Percentiles rank a stretch among this genome's conserved stretches.
Conservation (phyloP, 2,329 filamentous ascomycete species). For the Fusarium sp. region DNA sequence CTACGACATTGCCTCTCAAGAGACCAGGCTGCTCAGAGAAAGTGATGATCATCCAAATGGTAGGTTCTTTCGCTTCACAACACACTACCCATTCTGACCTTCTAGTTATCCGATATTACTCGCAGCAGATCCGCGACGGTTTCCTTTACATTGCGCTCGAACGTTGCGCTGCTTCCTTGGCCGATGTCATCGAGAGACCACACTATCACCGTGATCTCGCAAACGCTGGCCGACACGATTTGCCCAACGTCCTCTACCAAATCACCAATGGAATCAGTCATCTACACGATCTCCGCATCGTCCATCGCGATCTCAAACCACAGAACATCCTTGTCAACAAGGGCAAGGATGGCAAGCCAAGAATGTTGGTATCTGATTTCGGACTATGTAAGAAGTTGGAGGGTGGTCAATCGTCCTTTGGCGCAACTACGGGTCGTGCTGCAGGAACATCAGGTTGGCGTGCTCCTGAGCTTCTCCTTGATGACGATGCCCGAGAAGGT, state of each 20-base stretch:
- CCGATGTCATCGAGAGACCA: conserved; percentile 87
- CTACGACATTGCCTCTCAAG: conserved; percentile 93
- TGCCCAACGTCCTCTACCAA: conserved; percentile 85
- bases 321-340: conserved; percentile 93
- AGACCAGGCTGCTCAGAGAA: conserved; percentile 89
- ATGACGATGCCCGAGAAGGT: conserved; percentile 72
- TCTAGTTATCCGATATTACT: conserved; percentile 91
- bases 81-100: conserved; percentile 25
- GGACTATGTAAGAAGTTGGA: conserved; percentile 97
- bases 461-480: conserved; percentile 89
- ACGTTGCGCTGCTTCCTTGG: conserved; percentile 91
- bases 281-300: conserved; percentile 90
- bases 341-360: conserved; percentile 75
- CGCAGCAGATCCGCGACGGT: conserved; percentile 85
- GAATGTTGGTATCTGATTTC: conserved; percentile 97
- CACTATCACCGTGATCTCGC: conserved; percentile 75
- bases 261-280: conserved; percentile 90
- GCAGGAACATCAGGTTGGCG: conserved; percentile 96
- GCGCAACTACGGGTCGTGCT: conserved; percentile 92
- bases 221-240: conserved; percentile 76
- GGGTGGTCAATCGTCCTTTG: conserved; percentile 92
- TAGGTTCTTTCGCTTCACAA: conserved; percentile 47
- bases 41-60: conserved; percentile 94
- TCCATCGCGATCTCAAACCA: conserved; percentile 96
- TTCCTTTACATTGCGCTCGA: conserved; percentile 98